phyloP scores from a whole-genome alignment of 2,329 filamentous ascomycete genomes.

The Seiridium unicorne region DNA sequence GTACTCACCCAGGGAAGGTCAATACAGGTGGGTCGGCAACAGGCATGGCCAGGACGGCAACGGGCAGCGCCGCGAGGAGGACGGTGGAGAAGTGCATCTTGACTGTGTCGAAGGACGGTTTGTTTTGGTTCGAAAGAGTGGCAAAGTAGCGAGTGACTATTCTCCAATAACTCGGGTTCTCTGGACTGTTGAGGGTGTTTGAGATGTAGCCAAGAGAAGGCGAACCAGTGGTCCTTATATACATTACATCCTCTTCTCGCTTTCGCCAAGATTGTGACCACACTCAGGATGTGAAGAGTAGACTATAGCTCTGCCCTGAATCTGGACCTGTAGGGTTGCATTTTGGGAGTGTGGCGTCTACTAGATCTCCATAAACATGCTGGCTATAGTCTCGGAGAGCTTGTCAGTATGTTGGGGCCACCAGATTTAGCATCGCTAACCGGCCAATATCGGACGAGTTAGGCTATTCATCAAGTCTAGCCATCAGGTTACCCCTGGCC shows the following conservation, averaged over 20 bases:
- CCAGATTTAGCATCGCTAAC: neutral
- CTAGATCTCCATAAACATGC: neutral
- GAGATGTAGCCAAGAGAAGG: neutral
- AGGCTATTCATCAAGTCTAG: neutral
- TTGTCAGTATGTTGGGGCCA: neutral
- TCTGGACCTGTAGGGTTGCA: neutral
- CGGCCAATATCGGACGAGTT: neutral
- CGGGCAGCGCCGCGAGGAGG: neutral
- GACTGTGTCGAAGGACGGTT: neutral
- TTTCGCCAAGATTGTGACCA: too few relatives aligned
- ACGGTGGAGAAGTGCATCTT: neutral
- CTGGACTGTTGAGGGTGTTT: neutral
- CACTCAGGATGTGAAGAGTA: neutral
- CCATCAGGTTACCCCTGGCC: neutral
- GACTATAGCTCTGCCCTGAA: neutral
- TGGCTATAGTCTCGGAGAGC: neutral
- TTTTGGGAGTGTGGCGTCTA: neutral
- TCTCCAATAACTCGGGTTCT: neutral
- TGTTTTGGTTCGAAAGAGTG: neutral
- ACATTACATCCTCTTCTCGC: neutral
- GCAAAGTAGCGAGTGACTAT: neutral
- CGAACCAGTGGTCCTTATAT: neutral
- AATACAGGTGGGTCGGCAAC: neutral
- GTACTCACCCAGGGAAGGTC: neutral
- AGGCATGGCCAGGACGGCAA: neutral